Base-by-base conservation (phyloP, 2,329 filamentous ascomycete genomes). In the Fusarium nanum region DNA sequence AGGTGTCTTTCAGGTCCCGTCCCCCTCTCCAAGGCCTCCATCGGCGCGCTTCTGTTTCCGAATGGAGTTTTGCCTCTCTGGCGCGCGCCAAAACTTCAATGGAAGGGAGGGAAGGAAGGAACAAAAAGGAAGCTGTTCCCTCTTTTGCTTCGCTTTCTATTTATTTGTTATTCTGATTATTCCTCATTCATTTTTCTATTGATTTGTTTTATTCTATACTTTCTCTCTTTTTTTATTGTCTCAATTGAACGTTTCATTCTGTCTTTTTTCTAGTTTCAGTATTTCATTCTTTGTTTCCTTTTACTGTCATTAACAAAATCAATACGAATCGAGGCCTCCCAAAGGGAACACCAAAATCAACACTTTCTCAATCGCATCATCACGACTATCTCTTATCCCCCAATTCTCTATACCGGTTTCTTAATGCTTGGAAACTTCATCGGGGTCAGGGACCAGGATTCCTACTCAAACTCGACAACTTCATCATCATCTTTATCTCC, bases 361-460 rank as follows among this genome's bases (percentile, higher is more conserved):
- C 34, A 23, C 25, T n/a, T 50, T 52, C 16, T 40, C 48, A 41
- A 34, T 41, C 34, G 10, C 34, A 20, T 27, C 23, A 42, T 37
- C 34, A 52, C 32, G 14, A 20, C 34, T 12, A 37, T 59, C 40
- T 20, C 30, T 50, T 42, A 44, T 20, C 34, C 27, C 25, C 40
- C 34, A 18, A 30, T 34, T 12, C 23, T 32, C n/a, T 42, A n/a
- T 68, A 64, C 34, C 49, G 10, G 49, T 40, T 55, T 60, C 63
- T 70, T 66, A n/a, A 71, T 71, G 68, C 63, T 71, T 30, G 47
- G 41, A 55, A 65, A 65, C 34, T 52, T 68, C 23, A 56, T 69
- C 60, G 37, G 58, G 42, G 56, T 55, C 45, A 58, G 40, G 64
- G 68, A 63, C 54, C 42, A 54, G 28, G 52, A 60, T 71, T 72